Base-by-base conservation (phyloP, 495 filamentous ascomycete species). In the Neurospora hispaniola region DNA sequence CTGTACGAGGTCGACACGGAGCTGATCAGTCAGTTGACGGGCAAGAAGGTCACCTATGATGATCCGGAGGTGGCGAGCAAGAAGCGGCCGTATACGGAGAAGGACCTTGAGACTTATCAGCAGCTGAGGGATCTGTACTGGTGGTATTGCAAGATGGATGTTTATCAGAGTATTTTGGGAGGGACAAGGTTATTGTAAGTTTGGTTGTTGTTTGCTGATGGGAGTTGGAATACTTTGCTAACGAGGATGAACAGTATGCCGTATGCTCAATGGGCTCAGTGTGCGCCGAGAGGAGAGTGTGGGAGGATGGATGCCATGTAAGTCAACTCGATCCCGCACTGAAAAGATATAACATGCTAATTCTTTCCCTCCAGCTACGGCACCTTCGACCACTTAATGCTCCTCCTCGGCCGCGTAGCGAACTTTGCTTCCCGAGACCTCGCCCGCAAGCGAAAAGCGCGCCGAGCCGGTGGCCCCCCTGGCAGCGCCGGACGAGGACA, bases 121-220 rank as follows among this genome's bases (percentile, higher is more conserved):
- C 88, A 92, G 44, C 87, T 96, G 71, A 88, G 91, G 71, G 96
- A 99, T 81, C 84, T 99, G 40, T 97, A 92, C 82, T 99, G 96
- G 96, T 98, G 93, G 94, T 99, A 91, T 81, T 90, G 86, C 71
- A 96, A 97, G 82, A 94, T 97, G 81, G 96, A 99, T 81, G 88
- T 91, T 7, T 93, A 94, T 76, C 95, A 98, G 80, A 94, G 93
- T 78, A 86, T 98, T 72, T 82, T 99, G 43, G 95, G 96, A 76
- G 96, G 93, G 3, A 93, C 94, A 73, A 85, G 86, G 69, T 85
- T 94, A 41, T 89, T 97, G 94, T 97, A 82, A 86, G 94, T 86
- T 38, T 38, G 4, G 23, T 54, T 44, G 38, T 44, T 59, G 11
- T 70, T 40, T 40, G 42, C 10, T 12, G 4, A 35, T 0, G 16